Evolutionary conservation across 768 basidiomycete genomes (phyloP).

Genomic region (Amanita jacksonii): DNA sequence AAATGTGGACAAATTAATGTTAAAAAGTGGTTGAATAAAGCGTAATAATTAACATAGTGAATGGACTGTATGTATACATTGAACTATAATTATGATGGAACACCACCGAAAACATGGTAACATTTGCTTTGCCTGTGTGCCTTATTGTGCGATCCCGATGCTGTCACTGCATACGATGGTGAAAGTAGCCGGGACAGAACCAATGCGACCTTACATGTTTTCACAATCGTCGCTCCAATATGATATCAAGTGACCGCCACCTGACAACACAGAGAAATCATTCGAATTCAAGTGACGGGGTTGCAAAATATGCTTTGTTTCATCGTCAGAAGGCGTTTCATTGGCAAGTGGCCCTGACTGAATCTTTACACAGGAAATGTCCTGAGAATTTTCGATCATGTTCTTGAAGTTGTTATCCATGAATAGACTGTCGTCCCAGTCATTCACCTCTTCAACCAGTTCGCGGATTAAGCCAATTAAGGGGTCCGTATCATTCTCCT

Average conservation of each 20-base stretch:
- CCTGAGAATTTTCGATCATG: constrained; percentile 28
- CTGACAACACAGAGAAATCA: background rate
- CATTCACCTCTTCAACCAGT: constrained; percentile 38
- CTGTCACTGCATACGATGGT: background rate
- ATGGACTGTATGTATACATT: background rate
- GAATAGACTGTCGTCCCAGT: constrained; percentile 41
- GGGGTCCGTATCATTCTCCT: constrained; percentile 19
- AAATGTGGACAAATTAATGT: constrained; percentile 58
- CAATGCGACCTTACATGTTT: background rate
- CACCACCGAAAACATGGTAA: constrained; percentile 1
- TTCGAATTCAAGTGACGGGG: background rate
- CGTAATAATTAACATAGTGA: constrained; percentile 21
- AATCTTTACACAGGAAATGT: constrained; percentile 3
- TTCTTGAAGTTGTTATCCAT: constrained; percentile 38
- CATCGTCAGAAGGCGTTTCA: background rate
- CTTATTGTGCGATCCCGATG: constrained; percentile 4
- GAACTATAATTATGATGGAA: background rate
- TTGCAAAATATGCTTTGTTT: background rate
- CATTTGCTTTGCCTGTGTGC: too few relatives aligned
- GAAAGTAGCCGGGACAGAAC: background rate
- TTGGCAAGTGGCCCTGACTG: background rate
- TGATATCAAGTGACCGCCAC: constrained; percentile 3
- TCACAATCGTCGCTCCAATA: background rate
- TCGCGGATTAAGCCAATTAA: constrained; percentile 36
- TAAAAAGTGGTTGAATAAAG: constrained; percentile 70